Base-by-base conservation (phyloP, 495 filamentous ascomycete genomes). In the Cudoniella acicularis region DNA sequence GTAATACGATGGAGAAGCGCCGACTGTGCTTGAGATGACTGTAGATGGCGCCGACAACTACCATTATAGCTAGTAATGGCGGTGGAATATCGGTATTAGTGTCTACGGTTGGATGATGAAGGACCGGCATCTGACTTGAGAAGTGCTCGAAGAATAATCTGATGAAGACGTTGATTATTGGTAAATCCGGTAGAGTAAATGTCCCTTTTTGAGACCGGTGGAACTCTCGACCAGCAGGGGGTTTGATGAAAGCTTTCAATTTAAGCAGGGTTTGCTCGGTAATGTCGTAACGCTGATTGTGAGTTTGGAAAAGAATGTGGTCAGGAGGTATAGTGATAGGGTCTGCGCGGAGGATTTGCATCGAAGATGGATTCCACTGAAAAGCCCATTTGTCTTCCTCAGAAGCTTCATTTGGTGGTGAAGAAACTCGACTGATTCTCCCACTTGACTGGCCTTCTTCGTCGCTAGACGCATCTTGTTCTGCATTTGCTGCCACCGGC, bases 371-470 rank as follows among this genome's bases (percentile, higher is more conserved):
- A 42, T 62, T 62, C 59, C 59, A 62, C 18, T 52, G 46, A 20
- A 62, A 62, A 42, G 59, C 52, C 59, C 59, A 62, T 49, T 56
- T 56, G 23, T 62, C 59, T 17, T 62, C 59, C 23, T 56, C 52
- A 18, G 59, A 62, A 23, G 59, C 52, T 57, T 62, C 59, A 46
- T 62, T 62, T 21, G 59, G 59, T 3, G 59, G 59, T 16, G 59
- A 62, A 22, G 59, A 57, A 27, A 48, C 47, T 8, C 59, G 52
- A 27, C 46, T 56, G 8, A 62, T 57, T 10, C 20, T 25, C 20
- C 18, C 59, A 16, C 30, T 36, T 36, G 6, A 13, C 30, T 4
- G 30, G 13, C 30, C 13, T 36, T 4, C 4, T 36, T 4, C 30
- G 13, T 36, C 30, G 13, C 30, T 36, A 6, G 30, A 4, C 13